Base-by-base conservation (phyloP, 148 eudicot species). In the Euryodendron excelsum region DNA sequence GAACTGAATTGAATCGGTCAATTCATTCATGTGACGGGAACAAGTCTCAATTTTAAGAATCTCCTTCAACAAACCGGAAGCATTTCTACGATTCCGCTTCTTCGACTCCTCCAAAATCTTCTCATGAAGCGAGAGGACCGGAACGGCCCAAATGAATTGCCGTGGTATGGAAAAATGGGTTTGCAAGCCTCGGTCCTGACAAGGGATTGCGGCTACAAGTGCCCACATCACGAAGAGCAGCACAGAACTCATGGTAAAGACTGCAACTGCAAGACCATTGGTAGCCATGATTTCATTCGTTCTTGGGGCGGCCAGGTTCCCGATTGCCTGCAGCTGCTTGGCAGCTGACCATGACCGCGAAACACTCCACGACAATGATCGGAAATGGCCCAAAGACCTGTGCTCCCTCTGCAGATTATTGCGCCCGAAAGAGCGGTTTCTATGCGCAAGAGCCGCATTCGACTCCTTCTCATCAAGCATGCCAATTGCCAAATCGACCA, bases 331-430 rank as follows among this genome's bases (percentile, higher is more conserved):
- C 30, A 94, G 81, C 72, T 94, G 98, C 77, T 75, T 87, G 17
- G 91, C 86, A 48, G 98, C 96, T 0, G 98, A 94, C 98, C 98
- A 94, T 6, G 86, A 77, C 82, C 94, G 65, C 6, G 96, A 94
- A 79, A 94, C 98, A 64, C 98, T 91, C 96, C 98, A 94, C 1
- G 98, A 94, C 8, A 94, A 53, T 0, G 98, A 90, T 45, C 92
- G 70, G 50, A 78, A 87, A 83, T 91, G 85, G 20, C 88, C 82
- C 34, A 84, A 71, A 34, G 80, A 86, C 81, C 73, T 83, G 8
- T 76, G 79, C 48, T 90, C 90, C 44, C 78, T 87, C 3, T 81
- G 69, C n/a, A 63, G 39, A 52, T 79, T 85, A 20, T 80, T 82
- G 11, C 90, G 84, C 21, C 94, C 94, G 60, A 94, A 90, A 1